Evolutionary conservation across 2,329 filamentous ascomycete species (phyloP).

Genomic region (Beauveria sp.): DNA sequence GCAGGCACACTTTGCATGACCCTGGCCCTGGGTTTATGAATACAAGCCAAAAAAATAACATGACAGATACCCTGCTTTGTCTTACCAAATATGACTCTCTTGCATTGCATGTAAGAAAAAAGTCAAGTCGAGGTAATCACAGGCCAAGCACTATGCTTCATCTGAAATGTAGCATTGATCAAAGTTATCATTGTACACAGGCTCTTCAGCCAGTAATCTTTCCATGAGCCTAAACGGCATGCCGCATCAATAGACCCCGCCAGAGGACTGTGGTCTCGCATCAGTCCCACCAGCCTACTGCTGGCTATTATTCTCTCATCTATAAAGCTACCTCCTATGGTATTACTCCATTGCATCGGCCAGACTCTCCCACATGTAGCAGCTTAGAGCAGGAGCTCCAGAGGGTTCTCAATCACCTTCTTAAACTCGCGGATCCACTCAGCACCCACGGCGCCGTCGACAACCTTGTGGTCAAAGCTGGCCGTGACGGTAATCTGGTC

Average conservation of each 20-base stretch:
- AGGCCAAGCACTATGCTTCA: slow-evolving; percentile 21
- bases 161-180: slow-evolving; percentile 31
- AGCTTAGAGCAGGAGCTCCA: slow-evolving; percentile 80
- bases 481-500: slow-evolving; percentile 93
- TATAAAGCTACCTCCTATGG: slow-evolving; percentile 11
- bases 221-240: not conserved
- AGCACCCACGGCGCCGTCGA: slow-evolving; percentile 90
- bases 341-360: slow-evolving; percentile 9
- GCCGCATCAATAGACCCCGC: not conserved
- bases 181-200: slow-evolving; percentile 35
- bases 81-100: too few relatives aligned
- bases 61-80: not conserved
- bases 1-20: too few relatives aligned
- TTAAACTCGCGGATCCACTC: slow-evolving; percentile 97
- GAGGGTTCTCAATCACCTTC: slow-evolving; percentile 94
- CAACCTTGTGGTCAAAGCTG: slow-evolving; percentile 98
- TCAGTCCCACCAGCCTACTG: slow-evolving; percentile 9
- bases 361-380: not conserved
- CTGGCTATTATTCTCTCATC: slow-evolving; percentile 9
- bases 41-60: not conserved
- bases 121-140: slow-evolving; percentile 19
- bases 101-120: not conserved
- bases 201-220: slow-evolving; percentile 23
- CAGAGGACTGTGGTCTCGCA: not conserved
- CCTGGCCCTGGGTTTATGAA: too few relatives aligned